phyloP scores from a whole-genome alignment of 2,329 filamentous ascomycete genomes.

The Curvularia lunata region DNA sequence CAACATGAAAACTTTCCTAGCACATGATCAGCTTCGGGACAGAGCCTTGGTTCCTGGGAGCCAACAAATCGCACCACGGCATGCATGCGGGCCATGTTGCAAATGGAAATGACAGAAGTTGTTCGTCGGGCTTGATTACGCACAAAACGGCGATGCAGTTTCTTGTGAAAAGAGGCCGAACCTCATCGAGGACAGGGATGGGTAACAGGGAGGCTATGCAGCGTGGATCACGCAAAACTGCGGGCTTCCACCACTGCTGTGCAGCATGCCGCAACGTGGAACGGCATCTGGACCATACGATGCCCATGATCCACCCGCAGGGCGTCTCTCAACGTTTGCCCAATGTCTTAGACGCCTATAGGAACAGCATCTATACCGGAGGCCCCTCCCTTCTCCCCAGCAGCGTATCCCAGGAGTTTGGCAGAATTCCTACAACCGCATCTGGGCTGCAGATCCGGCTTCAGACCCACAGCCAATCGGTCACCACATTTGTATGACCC shows the following conservation, averaged over 20 bases:
- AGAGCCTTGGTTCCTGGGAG: neutral
- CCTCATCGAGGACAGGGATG: neutral
- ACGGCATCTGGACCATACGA: neutral
- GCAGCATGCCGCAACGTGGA: neutral
- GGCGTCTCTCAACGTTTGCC: neutral
- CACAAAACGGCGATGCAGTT: neutral
- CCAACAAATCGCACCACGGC: neutral
- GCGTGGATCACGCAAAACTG: neutral
- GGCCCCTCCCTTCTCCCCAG: too few species aligned
- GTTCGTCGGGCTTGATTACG: neutral
- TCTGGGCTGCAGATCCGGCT: neutral
- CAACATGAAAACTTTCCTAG: neutral
- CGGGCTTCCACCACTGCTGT: neutral
- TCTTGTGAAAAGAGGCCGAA: neutral
- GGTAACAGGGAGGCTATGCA: neutral
- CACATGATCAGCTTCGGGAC: neutral
- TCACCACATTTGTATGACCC: neutral
- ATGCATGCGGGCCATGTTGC: neutral
- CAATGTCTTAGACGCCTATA: neutral
- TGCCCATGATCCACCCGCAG: neutral
- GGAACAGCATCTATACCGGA: neutral
- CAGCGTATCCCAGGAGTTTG: neutral
- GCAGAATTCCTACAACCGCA: neutral
- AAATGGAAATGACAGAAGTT: neutral
- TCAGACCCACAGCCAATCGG: conserved; percentile 3